phyloP scores from a whole-genome alignment of 2,329 filamentous ascomycete species.

The Graphilbum fragrans region DNA sequence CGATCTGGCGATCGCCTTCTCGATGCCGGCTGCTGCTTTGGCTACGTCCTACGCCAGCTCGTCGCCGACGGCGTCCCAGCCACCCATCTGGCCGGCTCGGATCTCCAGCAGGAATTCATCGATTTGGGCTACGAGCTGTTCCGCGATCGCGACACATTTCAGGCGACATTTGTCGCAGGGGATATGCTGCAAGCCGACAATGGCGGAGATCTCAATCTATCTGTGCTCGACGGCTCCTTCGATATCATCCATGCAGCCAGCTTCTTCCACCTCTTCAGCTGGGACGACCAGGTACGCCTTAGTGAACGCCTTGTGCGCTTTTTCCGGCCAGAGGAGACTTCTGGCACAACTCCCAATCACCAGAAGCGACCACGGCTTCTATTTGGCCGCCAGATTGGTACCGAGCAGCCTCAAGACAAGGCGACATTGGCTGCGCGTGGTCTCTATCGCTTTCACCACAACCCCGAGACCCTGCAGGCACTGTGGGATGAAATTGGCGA shows the following conservation, averaged over 20 bases:
- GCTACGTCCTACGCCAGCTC: conserved; percentile 30
- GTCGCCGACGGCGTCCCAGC: conserved; percentile 24
- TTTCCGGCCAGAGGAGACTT: conserved; percentile 8
- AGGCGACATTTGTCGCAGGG: conserved; percentile 11
- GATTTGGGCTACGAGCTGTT: conserved; percentile 22
- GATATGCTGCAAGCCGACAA: conserved; percentile 14
- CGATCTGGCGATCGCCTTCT: conserved; percentile 18
- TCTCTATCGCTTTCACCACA: conserved; percentile 23
- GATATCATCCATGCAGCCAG: conserved; percentile 18
- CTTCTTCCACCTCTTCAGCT: conserved; percentile 20
- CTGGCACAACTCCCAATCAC: background rate
- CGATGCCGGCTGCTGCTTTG: conserved; percentile 31
- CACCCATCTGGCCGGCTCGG: conserved; percentile 23
- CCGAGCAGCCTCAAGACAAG: conserved; percentile 11
- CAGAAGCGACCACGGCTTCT: conserved; percentile 9
- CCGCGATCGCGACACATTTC: conserved; percentile 14
- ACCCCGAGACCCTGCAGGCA: conserved; percentile 25
- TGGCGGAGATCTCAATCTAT: conserved; percentile 7
- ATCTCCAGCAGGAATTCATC: conserved; percentile 21
- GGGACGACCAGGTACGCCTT: conserved; percentile 15
- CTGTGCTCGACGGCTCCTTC: conserved; percentile 12
- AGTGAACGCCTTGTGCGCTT: conserved; percentile 15
- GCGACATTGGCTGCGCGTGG: conserved; percentile 7
- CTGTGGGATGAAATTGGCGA: conserved; percentile 25
- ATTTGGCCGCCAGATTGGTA: conserved; percentile 17